Percentiles rank a stretch among this genome's conserved stretches.
Evolutionary conservation across 139 green algal genomes (phyloP).

Genomic region (Picocystis salinarum): DNA sequence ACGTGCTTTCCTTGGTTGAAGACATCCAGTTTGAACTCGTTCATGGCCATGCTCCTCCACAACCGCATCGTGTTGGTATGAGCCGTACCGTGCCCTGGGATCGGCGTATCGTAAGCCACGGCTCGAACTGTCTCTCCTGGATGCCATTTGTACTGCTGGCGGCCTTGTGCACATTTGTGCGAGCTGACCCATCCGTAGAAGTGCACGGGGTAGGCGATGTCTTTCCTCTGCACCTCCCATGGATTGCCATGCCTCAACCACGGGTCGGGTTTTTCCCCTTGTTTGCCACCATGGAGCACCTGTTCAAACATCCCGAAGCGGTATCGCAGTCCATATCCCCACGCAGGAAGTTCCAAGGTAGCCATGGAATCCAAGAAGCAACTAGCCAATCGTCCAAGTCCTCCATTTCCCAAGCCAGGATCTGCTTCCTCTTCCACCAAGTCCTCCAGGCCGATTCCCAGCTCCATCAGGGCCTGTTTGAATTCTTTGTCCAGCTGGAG

Average conservation of each 20-base stretch:
- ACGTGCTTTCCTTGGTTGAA: conserved; percentile 62
- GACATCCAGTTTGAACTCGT: conserved; percentile 77
- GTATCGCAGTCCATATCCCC: conserved; percentile 98
- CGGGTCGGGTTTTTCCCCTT: conserved; percentile 81
- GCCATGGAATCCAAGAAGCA: conserved; percentile 98
- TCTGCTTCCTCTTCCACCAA: conserved; percentile 43
- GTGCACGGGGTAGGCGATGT: conserved; percentile 38
- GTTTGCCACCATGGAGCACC: conserved; percentile 26
- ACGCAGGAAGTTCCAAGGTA: conserved; percentile 83
- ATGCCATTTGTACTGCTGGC: conserved; percentile 27
- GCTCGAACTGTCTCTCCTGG: conserved; percentile 48
- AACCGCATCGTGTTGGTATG: conserved; percentile 91
- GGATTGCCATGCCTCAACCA: conserved; percentile 93
- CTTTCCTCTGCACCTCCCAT: conserved; percentile 51
- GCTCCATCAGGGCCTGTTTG: conserved; percentile 13
- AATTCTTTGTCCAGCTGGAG: conserved; percentile 1
- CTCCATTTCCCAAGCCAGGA: conserved; percentile 90
- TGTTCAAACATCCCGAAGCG: conserved; percentile 98
- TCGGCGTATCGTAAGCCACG: conserved; percentile 75
- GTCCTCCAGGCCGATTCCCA: conserved; percentile 17
- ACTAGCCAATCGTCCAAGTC: conserved; percentile 85
- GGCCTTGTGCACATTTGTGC: conserved; percentile 15
- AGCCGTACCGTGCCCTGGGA: conserved; percentile 78
- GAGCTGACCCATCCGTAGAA: conserved; percentile 46
- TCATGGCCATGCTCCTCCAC: conserved; percentile 71